Conservation (phyloP, 805 yeast genomes). For the Ogataea corticis region DNA sequence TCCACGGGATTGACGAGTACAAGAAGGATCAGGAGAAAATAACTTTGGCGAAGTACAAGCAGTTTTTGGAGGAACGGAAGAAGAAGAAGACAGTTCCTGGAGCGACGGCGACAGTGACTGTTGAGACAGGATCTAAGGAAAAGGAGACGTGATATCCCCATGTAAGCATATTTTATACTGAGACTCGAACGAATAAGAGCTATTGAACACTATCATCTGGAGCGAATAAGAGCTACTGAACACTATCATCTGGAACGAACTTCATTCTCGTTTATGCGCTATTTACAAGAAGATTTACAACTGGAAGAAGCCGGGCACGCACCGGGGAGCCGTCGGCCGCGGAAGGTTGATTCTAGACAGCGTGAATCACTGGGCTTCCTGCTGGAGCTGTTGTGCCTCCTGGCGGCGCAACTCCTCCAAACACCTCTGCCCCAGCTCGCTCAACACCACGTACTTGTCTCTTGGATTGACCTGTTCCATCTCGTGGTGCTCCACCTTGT, state of each 20-base stretch:
- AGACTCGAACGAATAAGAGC: not conserved
- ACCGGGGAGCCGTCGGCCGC: no score
- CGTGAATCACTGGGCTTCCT: no score
- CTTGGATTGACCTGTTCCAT: slow-evolving; percentile 59
- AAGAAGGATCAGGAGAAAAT: slow-evolving; percentile 63
- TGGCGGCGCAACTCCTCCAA: slow-evolving; percentile 20
- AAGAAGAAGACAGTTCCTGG: slow-evolving; percentile 12
- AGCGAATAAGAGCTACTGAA: not conserved
- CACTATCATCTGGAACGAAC: no score
- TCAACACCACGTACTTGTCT: slow-evolving; percentile 66
- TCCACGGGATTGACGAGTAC: slow-evolving; percentile 64
- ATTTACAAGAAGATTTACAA: not conserved
- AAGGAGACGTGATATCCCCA: not conserved
- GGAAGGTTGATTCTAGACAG: no score
- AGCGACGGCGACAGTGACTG: no score
- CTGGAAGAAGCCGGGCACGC: no score
- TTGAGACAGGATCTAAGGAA: not conserved
- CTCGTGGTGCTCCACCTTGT: slow-evolving; percentile 58
- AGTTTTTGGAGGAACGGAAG: slow-evolving; percentile 48
- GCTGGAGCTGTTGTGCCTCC: slow-evolving; percentile 3
- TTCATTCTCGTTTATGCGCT: not conserved
- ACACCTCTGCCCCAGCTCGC: slow-evolving; percentile 49
- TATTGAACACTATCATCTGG: not conserved
- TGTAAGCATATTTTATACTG: not conserved
- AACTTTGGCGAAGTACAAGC: slow-evolving; percentile 64